Conservation (phyloP, 2,329 filamentous ascomycete genomes). For the Talaromyces marneffei region DNA sequence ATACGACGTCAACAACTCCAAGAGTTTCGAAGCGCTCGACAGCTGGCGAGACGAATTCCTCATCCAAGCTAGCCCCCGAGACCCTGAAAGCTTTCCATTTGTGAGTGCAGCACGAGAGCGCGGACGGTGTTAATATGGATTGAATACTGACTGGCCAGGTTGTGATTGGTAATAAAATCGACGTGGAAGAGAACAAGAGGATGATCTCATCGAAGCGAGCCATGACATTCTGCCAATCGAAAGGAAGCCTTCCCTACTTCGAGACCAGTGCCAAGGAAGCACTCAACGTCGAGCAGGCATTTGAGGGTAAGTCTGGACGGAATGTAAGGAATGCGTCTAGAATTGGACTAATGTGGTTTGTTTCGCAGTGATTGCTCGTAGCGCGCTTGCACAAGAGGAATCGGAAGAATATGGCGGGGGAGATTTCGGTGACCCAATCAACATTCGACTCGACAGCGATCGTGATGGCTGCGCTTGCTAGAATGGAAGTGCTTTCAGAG, state of each 20-base stretch:
- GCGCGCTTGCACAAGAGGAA: constrained; percentile 93
- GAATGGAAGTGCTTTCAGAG: background rate
- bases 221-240: constrained; percentile 95
- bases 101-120: constrained; percentile 53
- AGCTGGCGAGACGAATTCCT: constrained; percentile 98
- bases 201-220: constrained; percentile 95
- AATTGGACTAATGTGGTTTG: background rate
- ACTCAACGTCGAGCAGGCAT: constrained; percentile 90
- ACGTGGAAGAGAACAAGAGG: constrained; percentile 95
- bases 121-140: no score
- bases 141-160: constrained; percentile 51
- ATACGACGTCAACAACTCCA: constrained; percentile 98
- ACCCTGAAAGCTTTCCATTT: constrained; percentile 96
- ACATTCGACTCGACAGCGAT: constrained; percentile 93
- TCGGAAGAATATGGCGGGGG: constrained; percentile 87
- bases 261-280: constrained; percentile 99
- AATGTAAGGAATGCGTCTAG: background rate
- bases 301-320: constrained; percentile 54
- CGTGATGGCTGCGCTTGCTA: constrained; percentile 91
- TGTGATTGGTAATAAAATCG: constrained; percentile 97
- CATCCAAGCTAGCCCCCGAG: constrained; percentile 92
- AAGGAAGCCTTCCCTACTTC: constrained; percentile 96
- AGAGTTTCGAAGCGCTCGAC: constrained; percentile 97
- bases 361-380: constrained; percentile 78
- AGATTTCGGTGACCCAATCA: constrained; percentile 96